These are phyloP conservation scores for Turritis glabra DNA, from an alignment of 345 rosid genomes.

Conservation along the genomic window DNA sequence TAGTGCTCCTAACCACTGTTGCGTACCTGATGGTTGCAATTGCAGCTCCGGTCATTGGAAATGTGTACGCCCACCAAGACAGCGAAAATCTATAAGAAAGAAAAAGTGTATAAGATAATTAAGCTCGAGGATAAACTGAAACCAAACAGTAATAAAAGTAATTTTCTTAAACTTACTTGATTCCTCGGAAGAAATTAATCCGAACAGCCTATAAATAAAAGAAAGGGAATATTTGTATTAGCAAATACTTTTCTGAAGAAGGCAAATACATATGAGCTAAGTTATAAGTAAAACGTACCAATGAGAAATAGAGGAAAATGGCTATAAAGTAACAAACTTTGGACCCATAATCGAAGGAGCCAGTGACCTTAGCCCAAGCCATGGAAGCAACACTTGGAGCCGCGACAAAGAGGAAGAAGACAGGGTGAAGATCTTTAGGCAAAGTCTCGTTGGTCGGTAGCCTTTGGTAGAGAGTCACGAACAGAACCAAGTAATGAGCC, in stretches of 20 bases:
- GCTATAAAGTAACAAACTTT: conserved; percentile 75
- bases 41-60: conserved; percentile 83
- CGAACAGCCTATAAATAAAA: conserved; percentile 60
- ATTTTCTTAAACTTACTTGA: conserved; percentile 44
- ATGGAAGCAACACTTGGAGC: conserved; percentile 88
- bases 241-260: background rate
- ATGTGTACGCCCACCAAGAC: conserved; percentile 98
- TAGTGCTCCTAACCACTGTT: conserved; percentile 45
- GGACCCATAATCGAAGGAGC: conserved; percentile 72
- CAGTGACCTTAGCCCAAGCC: conserved; percentile 83
- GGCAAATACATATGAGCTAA: background rate
- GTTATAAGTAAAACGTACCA: conserved; percentile 44
- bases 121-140: background rate
- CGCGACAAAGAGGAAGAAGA: conserved; percentile 83
- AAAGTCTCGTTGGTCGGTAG: conserved; percentile 77
- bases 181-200: conserved; percentile 70
- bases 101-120: background rate
- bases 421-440: conserved; percentile 87
- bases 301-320: conserved; percentile 71
- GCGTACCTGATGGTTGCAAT: conserved; percentile 71
- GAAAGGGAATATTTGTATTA: background rate
- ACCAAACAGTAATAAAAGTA: background rate
- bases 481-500: conserved; percentile 75
- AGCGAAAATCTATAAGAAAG: conserved; percentile 62
- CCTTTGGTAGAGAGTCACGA: conserved; percentile 87